Evolutionary conservation across 2,329 filamentous ascomycete species (phyloP).

Genomic region (Sphaerulina musiva): DNA sequence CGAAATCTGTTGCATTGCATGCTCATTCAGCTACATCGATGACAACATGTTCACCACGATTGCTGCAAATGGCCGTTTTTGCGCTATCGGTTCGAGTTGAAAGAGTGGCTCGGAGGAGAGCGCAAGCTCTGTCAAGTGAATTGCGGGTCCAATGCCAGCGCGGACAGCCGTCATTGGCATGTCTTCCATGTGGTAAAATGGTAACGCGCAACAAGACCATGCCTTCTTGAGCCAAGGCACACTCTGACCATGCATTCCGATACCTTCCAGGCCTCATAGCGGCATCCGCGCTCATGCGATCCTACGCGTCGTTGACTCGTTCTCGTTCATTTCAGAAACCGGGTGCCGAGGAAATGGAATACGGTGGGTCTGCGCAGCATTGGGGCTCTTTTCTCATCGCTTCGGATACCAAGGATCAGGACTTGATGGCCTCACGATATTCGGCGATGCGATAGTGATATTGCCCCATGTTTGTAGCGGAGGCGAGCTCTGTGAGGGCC

Average conservation of each 20-base stretch:
- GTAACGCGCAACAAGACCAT: background rate
- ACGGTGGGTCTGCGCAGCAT: too few species aligned
- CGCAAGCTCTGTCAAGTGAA: too few species aligned
- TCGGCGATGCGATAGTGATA: conserved; percentile 8
- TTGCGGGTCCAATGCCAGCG: too few species aligned
- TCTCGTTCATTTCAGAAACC: background rate
- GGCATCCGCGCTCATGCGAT: background rate
- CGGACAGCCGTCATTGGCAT: too few species aligned
- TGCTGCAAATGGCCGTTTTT: too few species aligned
- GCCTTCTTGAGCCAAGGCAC: background rate
- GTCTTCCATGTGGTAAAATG: background rate
- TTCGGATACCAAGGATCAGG: conserved; percentile 29
- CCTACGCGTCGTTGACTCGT: background rate
- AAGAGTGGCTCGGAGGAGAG: too few species aligned
- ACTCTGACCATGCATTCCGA: background rate
- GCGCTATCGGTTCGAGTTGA: too few species aligned
- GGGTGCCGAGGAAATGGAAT: too few species aligned
- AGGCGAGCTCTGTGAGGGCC: conserved; percentile 1
- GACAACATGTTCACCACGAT: too few species aligned
- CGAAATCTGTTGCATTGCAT: background rate
- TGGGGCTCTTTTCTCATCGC: conserved; percentile 2
- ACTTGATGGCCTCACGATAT: conserved; percentile 13
- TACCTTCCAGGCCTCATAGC: background rate
- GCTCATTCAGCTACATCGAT: too few species aligned
- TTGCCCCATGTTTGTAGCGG: conserved; percentile 13